Base-by-base conservation (phyloP, 2,329 filamentous ascomycete species). In the Sphaerulina vaccinii region DNA sequence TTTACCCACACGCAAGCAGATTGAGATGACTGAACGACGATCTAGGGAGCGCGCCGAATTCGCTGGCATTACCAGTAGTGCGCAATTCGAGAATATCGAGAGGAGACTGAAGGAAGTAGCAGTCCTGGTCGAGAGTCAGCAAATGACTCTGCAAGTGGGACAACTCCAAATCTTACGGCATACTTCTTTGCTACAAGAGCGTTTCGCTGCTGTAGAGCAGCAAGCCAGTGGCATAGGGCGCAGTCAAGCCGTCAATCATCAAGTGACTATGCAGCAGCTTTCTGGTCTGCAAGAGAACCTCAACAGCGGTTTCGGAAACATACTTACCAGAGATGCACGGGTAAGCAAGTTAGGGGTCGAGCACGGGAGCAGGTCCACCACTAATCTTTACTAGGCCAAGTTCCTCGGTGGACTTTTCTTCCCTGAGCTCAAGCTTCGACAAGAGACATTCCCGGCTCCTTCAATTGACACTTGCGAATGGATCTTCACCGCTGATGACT, bases 341-440 rank as follows among this genome's bases (percentile, higher is more conserved):
- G 38, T 40, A 13, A 21, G 38, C 23, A n/a, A n/a, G 19, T 23
- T n/a, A 24, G 10, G 9, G n/a, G n/a, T n/a, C n/a, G n/a, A n/a
- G n/a, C n/a, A n/a, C n/a, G n/a, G n/a, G n/a, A n/a, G n/a, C n/a
- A n/a, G n/a, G n/a, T n/a, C n/a, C n/a, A n/a, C n/a, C n/a, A n/a
- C n/a, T n/a, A n/a, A n/a, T n/a, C n/a, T n/a, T n/a, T n/a, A n/a
- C n/a, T n/a, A 40, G 38, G 21, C 21, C 11, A 40, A 40, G 19
- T 40, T 40, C 21, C 21, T 40, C 3, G 38, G 38, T 21, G 38
- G 38, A 24, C 38, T 40, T 21, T 40, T 40, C 19, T 40, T 40
- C 23, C 38, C 38, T 13, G 38, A 40, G 18, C 21, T 40, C 6
- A 40, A 23, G 21, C 15, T 40, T 9, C 16, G 38, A 21, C 38